Evolutionary conservation across 352 stramenopile genomes (phyloP).

Genomic region (Phytopythium vexans): DNA sequence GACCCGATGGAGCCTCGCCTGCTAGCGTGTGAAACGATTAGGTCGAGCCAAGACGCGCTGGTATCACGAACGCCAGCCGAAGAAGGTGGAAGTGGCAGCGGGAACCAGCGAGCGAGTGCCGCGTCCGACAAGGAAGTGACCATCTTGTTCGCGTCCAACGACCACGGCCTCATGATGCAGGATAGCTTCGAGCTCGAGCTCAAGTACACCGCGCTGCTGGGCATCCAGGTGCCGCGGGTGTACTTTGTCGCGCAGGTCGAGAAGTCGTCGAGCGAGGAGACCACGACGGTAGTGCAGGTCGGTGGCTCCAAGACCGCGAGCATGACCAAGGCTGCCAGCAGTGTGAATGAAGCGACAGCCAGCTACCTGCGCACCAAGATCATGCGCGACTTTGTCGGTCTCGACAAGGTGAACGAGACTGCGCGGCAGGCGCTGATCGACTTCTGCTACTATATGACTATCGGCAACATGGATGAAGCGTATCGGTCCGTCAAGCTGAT

Average conservation of each 20-base stretch:
- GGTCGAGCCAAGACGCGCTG: constrained; percentile 27
- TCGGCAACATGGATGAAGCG: constrained; percentile 95
- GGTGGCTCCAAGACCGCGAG: constrained; percentile 25
- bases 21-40: constrained; percentile 77
- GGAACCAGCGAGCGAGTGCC: constrained; percentile 14
- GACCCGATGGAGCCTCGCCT: constrained; percentile 87
- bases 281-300: constrained; percentile 33
- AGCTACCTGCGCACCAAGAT: constrained; percentile 71
- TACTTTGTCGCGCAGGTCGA: constrained; percentile 68
- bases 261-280: constrained; percentile 30
- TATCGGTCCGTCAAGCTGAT: constrained; percentile 93
- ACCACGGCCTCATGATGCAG: constrained; percentile 90
- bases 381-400: constrained; percentile 93
- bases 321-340: constrained; percentile 8
- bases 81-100: constrained; percentile 6
- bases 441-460: constrained; percentile 94
- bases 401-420: constrained; percentile 87
- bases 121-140: constrained; percentile 83
- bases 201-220: constrained; percentile 79
- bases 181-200: constrained; percentile 86
- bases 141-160: constrained; percentile 90
- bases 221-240: constrained; percentile 80
- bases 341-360: constrained; percentile 26
- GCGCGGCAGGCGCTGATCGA: constrained; percentile 89
- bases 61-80: constrained; percentile 22